Conservation (phyloP, 768 basidiomycete species). For the Exsudoporus frostii region DNA sequence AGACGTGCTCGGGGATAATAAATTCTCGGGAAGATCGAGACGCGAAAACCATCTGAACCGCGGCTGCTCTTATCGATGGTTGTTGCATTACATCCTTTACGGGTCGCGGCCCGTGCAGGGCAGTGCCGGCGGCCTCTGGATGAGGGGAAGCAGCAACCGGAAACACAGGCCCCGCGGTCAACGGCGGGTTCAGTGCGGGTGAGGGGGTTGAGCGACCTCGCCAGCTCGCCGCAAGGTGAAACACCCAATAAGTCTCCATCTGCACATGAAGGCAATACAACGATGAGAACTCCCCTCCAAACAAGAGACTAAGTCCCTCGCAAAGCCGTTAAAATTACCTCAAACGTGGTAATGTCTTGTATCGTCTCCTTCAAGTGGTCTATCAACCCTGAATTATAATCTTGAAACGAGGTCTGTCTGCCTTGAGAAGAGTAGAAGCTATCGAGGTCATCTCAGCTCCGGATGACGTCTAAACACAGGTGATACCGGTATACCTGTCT, state of each 20-base stretch:
- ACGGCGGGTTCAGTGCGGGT: constrained; percentile 36
- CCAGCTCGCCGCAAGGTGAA: constrained; percentile 77
- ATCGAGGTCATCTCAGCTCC: constrained; percentile 6
- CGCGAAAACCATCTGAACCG: constrained; percentile 82
- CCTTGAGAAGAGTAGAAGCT: constrained; percentile 90
- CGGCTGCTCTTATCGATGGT: constrained; percentile 64
- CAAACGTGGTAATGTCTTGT: constrained; percentile 59
- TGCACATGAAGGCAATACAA: constrained; percentile 26
- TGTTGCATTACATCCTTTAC: constrained; percentile 4
- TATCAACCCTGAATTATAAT: constrained; percentile 66
- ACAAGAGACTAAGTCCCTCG: neutral
- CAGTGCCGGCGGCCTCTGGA: constrained; percentile 5
- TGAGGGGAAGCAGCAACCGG: constrained; percentile 22
- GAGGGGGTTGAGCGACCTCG: constrained; percentile 30
- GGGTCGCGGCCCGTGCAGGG: neutral
- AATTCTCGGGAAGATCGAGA: constrained; percentile 67
- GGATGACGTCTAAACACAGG: neutral
- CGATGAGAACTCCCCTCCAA: neutral
- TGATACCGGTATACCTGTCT: constrained; percentile 54
- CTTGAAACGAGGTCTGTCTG: constrained; percentile 75
- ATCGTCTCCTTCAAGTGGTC: constrained; percentile 49
- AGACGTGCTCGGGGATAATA: constrained; percentile 67
- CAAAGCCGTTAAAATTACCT: constrained; percentile 42
- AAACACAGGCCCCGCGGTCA: constrained; percentile 42
- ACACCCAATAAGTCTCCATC: constrained; percentile 87